Base-by-base conservation (phyloP, 2,329 filamentous ascomycete genomes). In the Scedosporium boydii region DNA sequence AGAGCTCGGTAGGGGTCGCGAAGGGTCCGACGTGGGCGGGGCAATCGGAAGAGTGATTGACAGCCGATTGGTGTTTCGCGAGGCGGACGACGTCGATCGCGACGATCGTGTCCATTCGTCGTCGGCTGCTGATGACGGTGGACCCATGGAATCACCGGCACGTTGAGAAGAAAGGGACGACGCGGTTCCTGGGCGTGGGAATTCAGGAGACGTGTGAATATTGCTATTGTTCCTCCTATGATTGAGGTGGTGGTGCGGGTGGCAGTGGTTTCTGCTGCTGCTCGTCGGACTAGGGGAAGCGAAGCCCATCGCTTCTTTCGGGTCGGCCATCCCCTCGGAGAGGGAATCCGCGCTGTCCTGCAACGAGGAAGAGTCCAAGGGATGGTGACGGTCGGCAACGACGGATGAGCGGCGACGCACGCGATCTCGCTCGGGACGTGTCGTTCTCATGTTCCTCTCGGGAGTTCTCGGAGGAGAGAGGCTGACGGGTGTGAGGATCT, bases 41-140 rank as follows among this genome's bases (percentile, higher is more conserved):
- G 82, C 80, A 68, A 87, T 84, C n/a, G 84, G 84, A 9, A 87
- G 75, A 1, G 83, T 86, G 27, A 87, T 74, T 0, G 84, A 87
- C 21, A 87, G 77, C 61, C 84, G 77, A 69, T 87, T 85, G 29
- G 80, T 77, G 65, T 79, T 79, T 42, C 83, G 76, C 21, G 82
- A 82, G 14, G 80, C 74, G 27, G 78, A 77, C 4, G 83, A 85
- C 16, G 78, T 78, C 14, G 82, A 82, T 41, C 82, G 80, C 61
- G 77, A 75, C 7, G 79, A 79, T 46, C 80, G 79, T 51, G 75
- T 76, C 53, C 75, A 72, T 14, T 73, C 69, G 63, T 80, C 77
- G 63, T 76, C 77, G 34, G 68, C 67, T 2, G 75, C 71, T 29
- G 72, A 68, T 6, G 76, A 74, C 16, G 77, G 74, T 66, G 60